Base-by-base conservation (phyloP, 805 yeast species). In the Pichia occidentalis region DNA sequence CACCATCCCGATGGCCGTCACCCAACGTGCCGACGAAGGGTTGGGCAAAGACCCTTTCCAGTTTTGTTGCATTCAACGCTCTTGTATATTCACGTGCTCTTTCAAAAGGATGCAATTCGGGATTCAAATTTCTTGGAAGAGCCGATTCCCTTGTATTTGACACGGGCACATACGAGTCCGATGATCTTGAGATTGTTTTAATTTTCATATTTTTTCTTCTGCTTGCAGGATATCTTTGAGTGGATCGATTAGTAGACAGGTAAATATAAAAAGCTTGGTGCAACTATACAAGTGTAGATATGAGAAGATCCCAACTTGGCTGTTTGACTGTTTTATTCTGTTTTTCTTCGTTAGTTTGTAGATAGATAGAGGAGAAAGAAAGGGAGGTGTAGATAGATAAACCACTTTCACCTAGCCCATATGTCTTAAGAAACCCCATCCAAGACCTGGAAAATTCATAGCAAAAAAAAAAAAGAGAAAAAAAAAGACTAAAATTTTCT, bases 21-120 rank as follows among this genome's bases (percentile, higher is more conserved):
- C 99, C 99, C 25, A 92, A 63, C 56, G 92, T 97, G 1, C 95
- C 96, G 16, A 94, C 70, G 60, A 92, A 92, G 3, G 99, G 99
- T 55, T 88, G 88, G 0, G 99, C 97, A 71, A 92, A 92, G 84
- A 92, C 81, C 49, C 97, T 73, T 56, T 90, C 97, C 64, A 92
- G 60, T 57, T 92, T 92, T 12, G 97, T 88, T 20, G 98, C 97
- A 40, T 85, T 90, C 37, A 92, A 63, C 0, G 97, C 97, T 48
- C 88, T 75, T 14, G 97, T 85, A 54, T 92, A 92, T 61, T 92
- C 98, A 56, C 98, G 72, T 5, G 97, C 97, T 50, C 97, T 71
- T 63, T 92, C 97, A 54, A 92, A 90, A 0, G 97, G 98, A 64
- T 92, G 99, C 33, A 92, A 67, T 17, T 90, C 92, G 2, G 98